Base-by-base conservation (phyloP, 2,329 filamentous ascomycete genomes). In the Fusarium sp. region DNA sequence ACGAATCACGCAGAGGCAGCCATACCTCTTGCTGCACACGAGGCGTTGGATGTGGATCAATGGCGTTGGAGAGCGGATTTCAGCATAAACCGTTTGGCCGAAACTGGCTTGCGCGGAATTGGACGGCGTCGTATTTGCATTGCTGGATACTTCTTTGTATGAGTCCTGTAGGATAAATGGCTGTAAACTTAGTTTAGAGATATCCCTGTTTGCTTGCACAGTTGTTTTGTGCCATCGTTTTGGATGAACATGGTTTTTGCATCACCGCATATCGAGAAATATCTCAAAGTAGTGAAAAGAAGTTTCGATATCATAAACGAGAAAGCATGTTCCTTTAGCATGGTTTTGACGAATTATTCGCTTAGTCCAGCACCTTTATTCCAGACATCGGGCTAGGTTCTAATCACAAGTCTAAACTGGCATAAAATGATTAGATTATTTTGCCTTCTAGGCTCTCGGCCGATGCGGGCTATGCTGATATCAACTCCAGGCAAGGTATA, bases 31-130 rank as follows among this genome's bases (percentile, higher is more conserved):
- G 19, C 25, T 58, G 37, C 50, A 58, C 51, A 53, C 23, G 49
- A 53, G 57, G 69, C 65, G 68, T 71, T 71, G 61, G 57, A 62
- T 59, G 41, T 58, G 52, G 48, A 59, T 52, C 21, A 56, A 30
- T 52, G 69, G 69, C 65, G 65, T 71, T 69, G 58, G 49, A 69
- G 54, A 55, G 43, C 30, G 48, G 10, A 41, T 51, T 41, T 63
- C 23, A 50, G 44, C 53, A 58, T 63, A 58, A 30, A 23, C 37
- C 25, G n/a, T 18, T 42, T 43, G 43, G 57, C 34, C 37, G 51
- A 26, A 45, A 45, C 44, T 55, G 67, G 62, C 61, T 50, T 48
- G 44, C 42, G 21, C 25, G 39, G 28, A 25, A 48, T 14, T 66
- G 12, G 25, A 23, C 18, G 25, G 50, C 58, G 21, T 64, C 30